Conservation (phyloP, 1,284 basidiomycete genomes). For the Naganishia albida region DNA sequence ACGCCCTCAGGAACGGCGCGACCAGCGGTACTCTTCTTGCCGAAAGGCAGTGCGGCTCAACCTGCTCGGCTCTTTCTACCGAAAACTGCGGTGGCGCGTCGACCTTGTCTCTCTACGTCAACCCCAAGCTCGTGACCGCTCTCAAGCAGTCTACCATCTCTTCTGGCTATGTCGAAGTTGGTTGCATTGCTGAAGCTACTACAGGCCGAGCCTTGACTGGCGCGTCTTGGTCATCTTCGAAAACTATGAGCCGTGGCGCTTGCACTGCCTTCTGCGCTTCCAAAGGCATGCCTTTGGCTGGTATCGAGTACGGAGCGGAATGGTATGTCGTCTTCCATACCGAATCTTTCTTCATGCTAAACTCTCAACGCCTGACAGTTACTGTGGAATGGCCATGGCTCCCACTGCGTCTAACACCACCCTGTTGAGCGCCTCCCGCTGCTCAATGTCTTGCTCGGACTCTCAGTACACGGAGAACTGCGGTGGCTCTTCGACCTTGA, state of each 20-base stretch:
- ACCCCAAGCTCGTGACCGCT: constrained; percentile 57
- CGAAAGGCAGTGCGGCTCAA: constrained; percentile 38
- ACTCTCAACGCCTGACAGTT: background rate
- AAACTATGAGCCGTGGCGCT: constrained; percentile 29
- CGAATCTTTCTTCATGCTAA: constrained; percentile 19
- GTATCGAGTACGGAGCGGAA: constrained; percentile 43
- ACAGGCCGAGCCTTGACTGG: constrained; percentile 25
- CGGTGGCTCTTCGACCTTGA: constrained; percentile 50
- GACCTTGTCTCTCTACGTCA: constrained; percentile 58
- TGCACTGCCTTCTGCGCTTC: constrained; percentile 37
- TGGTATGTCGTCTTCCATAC: constrained; percentile 32
- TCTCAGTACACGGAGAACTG: constrained; percentile 42
- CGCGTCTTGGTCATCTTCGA: constrained; percentile 15
- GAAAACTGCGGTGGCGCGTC: constrained; percentile 47
- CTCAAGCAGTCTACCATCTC: constrained; percentile 36
- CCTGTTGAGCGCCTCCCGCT: constrained; percentile 37
- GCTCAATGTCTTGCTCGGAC: constrained; percentile 42
- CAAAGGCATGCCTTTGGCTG: constrained; percentile 40
- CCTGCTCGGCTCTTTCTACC: constrained; percentile 40
- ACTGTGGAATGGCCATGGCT: constrained; percentile 38
- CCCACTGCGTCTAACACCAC: constrained; percentile 42
- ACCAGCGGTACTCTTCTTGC: constrained; percentile 39
- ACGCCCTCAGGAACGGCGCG: constrained; percentile 41
- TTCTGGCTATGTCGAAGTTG: constrained; percentile 30
- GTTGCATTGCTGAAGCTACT: constrained; percentile 27